phyloP scores from a whole-genome alignment of 1,284 basidiomycete genomes.

The Exobasidium cylindrosporum region DNA sequence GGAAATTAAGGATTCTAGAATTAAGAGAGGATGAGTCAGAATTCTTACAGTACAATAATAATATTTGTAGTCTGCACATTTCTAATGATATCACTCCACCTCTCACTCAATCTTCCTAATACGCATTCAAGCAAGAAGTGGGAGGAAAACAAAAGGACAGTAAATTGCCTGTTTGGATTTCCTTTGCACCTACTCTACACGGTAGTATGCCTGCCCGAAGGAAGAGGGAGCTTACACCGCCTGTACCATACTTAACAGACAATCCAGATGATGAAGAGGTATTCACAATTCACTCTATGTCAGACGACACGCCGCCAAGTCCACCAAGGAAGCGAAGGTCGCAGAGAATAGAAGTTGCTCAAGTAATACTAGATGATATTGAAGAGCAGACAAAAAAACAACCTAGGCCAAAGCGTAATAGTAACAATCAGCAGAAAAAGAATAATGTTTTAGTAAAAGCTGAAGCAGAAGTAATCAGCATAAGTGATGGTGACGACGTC shows the following conservation, averaged over 20 bases:
- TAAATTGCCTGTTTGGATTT: too few species aligned
- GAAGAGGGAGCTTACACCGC: neutral
- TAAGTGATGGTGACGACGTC: conserved; percentile 1
- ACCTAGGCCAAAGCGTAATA: neutral
- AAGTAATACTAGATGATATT: neutral
- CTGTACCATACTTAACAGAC: neutral
- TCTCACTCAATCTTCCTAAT: too few species aligned
- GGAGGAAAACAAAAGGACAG: too few species aligned
- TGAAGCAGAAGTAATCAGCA: neutral
- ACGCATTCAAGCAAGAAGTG: too few species aligned
- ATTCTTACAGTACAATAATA: too few species aligned
- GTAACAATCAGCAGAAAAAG: neutral
- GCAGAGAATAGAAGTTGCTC: neutral
- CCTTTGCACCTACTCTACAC: neutral
- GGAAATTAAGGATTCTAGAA: too few species aligned
- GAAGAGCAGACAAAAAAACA: neutral
- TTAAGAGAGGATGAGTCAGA: too few species aligned
- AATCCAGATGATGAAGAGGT: conserved; percentile 11
- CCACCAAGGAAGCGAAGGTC: neutral
- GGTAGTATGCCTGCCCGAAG: neutral
- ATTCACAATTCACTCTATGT: conserved; percentile 4
- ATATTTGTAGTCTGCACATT: too few species aligned
- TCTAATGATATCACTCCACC: too few species aligned
- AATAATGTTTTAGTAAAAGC: neutral
- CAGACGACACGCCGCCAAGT: neutral